These are phyloP conservation scores for Colletotrichum nymphaeae DNA, from an alignment of 2,329 filamentous ascomycete species.

Conservation along the genomic window DNA sequence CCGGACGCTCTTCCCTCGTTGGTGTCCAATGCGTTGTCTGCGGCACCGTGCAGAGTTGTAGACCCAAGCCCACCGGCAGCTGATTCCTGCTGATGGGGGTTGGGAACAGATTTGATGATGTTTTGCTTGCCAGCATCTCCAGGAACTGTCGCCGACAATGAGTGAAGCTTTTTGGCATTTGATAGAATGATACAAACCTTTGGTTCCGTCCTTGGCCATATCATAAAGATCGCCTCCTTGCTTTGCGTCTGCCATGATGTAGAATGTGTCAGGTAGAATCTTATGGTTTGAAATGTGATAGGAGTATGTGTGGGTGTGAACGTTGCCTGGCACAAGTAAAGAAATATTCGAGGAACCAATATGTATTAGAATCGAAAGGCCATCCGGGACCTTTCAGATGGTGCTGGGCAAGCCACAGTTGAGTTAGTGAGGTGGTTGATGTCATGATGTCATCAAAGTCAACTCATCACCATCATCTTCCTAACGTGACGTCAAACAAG, in stretches of 20 bases:
- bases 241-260: constrained; percentile 1
- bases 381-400: no score
- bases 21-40: neutral
- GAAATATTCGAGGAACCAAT: no score
- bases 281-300: neutral
- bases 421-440: neutral
- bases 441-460: constrained; percentile 20
- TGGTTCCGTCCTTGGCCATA: constrained; percentile 20
- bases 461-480: neutral
- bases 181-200: neutral
- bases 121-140: constrained; percentile 23
- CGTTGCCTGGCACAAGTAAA: neutral
- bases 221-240: constrained; percentile 15
- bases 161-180: accelerated
- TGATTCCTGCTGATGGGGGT: neutral
- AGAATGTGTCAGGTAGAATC: no score
- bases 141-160: neutral
- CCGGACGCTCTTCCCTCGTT: constrained; percentile 9
- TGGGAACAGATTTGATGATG: constrained; percentile 10
- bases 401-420: neutral
- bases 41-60: constrained; percentile 3
- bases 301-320: neutral
- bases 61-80: constrained; percentile 1
- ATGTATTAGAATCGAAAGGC: no score
- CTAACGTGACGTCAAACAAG: constrained; percentile 7